Evolutionary conservation across 345 rosid genomes (phyloP), one percentile per base, ranked within the genome.

Genomic region (Euphorbia tirucalli): DNA sequence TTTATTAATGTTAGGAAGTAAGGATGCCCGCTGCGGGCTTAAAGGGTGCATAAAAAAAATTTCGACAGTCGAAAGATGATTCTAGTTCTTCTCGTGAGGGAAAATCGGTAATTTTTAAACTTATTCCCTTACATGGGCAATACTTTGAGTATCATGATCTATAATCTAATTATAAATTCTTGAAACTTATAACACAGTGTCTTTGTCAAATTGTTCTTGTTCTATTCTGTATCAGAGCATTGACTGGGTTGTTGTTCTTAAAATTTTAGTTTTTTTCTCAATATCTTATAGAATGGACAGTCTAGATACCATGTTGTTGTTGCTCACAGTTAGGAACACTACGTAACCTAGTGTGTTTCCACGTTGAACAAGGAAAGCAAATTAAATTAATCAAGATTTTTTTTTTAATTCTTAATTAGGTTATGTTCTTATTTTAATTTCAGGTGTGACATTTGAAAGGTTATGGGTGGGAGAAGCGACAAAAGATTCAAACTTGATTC

Each of bases 1-100:
- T 71, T 78, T 80, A 28, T 65, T 71, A 57, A 78, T 82, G 73
- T 48, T 84, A 92, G 98, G 99, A 95, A 88, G 98, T 90, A 78
- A 83, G 99, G 84, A 89, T 95, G 94, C 99, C 98, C 35, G 97
- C 99, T 68, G 97, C 99, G 68, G 97, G 98, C 69, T 78, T 91
- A 50, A 95, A 90, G 81, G 98, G 91, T 28, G 83, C 79, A 16
- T 81, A 86, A 31, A 95, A 92, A 81, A 90, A 78, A 25, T 87
- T 85, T 16, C 85, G 81, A 72, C 93, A 89, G 79, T 74, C 92
- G 76, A 95, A 92, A 73, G 97, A 90, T 75, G 98, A 95, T 70
- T 90, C 96, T 6, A 89, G 80, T 78, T 71, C 95, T 73, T 79
- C 93, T 31, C 95, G 98, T 52, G 98, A 92, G 71, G 99, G 88